These are phyloP conservation scores for Aulographum hederae DNA, from an alignment of 2,329 filamentous ascomycete species.

Conservation along the genomic window DNA sequence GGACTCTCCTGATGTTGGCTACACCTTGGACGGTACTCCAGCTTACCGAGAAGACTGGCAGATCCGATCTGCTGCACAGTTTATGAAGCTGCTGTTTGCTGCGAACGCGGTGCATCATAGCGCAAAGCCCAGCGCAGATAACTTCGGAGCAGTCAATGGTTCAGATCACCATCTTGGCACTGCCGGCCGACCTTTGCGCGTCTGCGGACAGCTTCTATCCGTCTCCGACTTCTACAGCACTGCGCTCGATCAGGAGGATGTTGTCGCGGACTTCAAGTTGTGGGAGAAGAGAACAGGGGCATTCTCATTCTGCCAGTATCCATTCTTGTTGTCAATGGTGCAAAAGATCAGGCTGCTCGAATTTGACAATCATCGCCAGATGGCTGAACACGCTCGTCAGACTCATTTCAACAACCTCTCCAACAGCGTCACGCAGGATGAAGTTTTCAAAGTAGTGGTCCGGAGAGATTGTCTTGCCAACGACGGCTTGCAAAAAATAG, in stretches of 20 bases:
- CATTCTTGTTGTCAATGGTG: slow-evolving; percentile 80
- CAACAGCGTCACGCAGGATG: slow-evolving; percentile 52
- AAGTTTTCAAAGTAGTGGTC: slow-evolving; percentile 61
- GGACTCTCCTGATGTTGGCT: slow-evolving; percentile 29
- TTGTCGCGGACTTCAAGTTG: slow-evolving; percentile 68
- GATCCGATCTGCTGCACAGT: slow-evolving; percentile 58
- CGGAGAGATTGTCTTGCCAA: slow-evolving; percentile 75
- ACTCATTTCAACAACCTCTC: slow-evolving; percentile 85
- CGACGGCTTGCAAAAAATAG: slow-evolving; percentile 69
- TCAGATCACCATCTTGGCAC: slow-evolving; percentile 1
- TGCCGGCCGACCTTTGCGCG: neutral
- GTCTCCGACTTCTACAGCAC: neutral
- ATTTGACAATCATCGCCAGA: slow-evolving; percentile 72
- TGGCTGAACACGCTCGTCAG: slow-evolving; percentile 73
- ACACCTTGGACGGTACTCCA: slow-evolving; percentile 30
- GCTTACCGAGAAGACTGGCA: slow-evolving; percentile 78
- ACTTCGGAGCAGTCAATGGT: slow-evolving; percentile 32
- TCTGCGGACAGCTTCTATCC: neutral
- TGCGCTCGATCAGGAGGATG: slow-evolving; percentile 33
- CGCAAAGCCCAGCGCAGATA: too few species aligned
- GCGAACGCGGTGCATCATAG: too few species aligned
- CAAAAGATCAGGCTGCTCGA: slow-evolving; percentile 84
- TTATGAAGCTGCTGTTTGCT: slow-evolving; percentile 64
- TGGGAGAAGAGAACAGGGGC: slow-evolving; percentile 62
- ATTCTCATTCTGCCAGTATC: slow-evolving; percentile 84